Evolutionary conservation across 768 basidiomycete species (phyloP), one percentile per base, ranked within the genome.

Genomic region (Melanogaster broomeanus): DNA sequence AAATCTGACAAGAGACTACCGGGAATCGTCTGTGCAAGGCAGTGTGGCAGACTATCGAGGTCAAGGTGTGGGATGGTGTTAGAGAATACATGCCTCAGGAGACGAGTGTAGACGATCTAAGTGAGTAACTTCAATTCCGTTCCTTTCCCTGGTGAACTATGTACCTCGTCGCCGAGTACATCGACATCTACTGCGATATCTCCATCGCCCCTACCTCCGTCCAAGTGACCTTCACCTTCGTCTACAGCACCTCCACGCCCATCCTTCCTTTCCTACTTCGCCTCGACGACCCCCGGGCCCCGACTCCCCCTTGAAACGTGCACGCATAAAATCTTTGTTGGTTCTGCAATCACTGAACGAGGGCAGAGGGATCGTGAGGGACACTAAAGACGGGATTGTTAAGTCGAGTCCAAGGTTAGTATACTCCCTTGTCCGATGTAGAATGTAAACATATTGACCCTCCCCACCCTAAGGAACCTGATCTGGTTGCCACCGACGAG

Each of bases 281-380:
- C 85, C 3, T 84, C 87, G n/a, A 88, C 88, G 21, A 90, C 91
- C 4, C 91, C 91, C 88, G 21, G 89, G 91, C 4, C 91, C 91
- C 1, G 82, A 90, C 49, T 89, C 90, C 0, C 77, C 79, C 15
- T 78, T 83, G 51, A 93, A 93, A 66, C 80, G 81, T 18, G 72
- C 74, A 2, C 82, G 93, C 22, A 76, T 96, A 56, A 91, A 89
- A 65, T 75, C 83, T 0, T 72, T 87, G n/a, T 72, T 96, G 2
- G 86, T 93, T 61, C 76, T 98, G 0, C 88, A 94, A 58, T 63
- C 57, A 28, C 52, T 65, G 16, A 51, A 9, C 15, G 60, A 62
- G 34, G 57, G 55, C 15, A 58, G 35, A 45, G 55, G 49, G 6
- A 25, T 61, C 5, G 53, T 56, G 33, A 49, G 49, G 30, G 56